Conservation (phyloP, 1,284 basidiomycete species). For the Clitocybe nebularis region DNA sequence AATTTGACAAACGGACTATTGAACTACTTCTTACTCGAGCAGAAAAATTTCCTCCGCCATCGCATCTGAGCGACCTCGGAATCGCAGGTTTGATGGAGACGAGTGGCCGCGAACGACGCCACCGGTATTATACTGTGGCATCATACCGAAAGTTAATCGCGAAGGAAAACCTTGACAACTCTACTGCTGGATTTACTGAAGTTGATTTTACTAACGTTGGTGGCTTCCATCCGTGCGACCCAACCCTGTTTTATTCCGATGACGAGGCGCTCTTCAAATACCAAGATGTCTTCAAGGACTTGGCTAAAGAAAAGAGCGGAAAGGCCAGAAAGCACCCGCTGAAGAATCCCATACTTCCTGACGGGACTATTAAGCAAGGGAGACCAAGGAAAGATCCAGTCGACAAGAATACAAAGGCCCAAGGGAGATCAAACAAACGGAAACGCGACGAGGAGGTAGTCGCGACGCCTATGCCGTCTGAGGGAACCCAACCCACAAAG, state of each 20-base stretch:
- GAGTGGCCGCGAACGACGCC: constrained; percentile 73
- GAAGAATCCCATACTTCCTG: constrained; percentile 38
- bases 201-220: constrained; percentile 49
- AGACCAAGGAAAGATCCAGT: constrained; percentile 32
- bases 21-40: constrained; percentile 72
- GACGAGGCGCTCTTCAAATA: constrained; percentile 36
- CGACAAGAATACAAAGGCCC: constrained; percentile 17
- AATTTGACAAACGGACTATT: constrained; percentile 74
- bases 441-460: constrained; percentile 16
- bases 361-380: constrained; percentile 40
- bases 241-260: constrained; percentile 51
- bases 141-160: constrained; percentile 54
- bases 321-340: constrained; percentile 24
- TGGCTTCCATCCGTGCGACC: constrained; percentile 43
- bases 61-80: constrained; percentile 66
- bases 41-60: constrained; percentile 56
- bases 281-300: constrained; percentile 45
- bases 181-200: constrained; percentile 35
- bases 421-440: constrained; percentile 16
- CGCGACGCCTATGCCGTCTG: constrained; percentile 1
- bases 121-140: constrained; percentile 71
- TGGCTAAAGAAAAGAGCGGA: constrained; percentile 18
- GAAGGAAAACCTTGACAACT: constrained; percentile 55
- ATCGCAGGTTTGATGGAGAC: constrained; percentile 70
- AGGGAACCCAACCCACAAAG: constrained; percentile 9